A percentile compares a stretch with the other conserved stretches of the same genome.
phyloP scores from a whole-genome alignment of 208 protist genomes.

The Sergeia podlipaevii region DNA sequence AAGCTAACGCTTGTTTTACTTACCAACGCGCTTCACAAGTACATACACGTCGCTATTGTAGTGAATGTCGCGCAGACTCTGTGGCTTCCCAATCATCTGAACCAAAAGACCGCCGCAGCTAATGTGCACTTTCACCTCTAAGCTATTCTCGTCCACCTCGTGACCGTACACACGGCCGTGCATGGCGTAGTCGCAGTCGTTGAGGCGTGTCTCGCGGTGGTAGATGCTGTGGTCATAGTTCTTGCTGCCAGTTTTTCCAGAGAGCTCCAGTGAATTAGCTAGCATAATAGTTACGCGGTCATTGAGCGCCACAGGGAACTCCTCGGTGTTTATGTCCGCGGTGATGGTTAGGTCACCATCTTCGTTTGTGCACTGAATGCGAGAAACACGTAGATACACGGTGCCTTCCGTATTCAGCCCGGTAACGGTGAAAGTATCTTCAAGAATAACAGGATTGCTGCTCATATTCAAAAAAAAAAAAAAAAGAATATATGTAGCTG shows the following conservation, averaged over 20 bases:
- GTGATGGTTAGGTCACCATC: constrained; percentile 68
- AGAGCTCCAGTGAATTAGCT: constrained; percentile 90
- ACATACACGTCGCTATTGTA: constrained; percentile 91
- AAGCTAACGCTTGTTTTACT: constrained; percentile 32
- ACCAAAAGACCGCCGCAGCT: constrained; percentile 97
- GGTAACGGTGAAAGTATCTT: constrained; percentile 88
- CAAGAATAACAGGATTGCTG: constrained; percentile 76
- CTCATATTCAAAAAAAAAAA: constrained; percentile 50
- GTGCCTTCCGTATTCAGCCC: constrained; percentile 70
- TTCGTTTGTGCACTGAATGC: constrained; percentile 80
- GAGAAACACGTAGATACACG: constrained; percentile 85
- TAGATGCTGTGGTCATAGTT: constrained; percentile 90
- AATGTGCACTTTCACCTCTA: constrained; percentile 91
- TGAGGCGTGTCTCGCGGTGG: constrained; percentile 85
- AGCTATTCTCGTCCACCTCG: constrained; percentile 83
- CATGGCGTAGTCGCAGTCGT: constrained; percentile 98
- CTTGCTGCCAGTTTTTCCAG: constrained; percentile 73
- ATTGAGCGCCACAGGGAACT: constrained; percentile 93
- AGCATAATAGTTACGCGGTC: constrained; percentile 94
- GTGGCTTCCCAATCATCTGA: constrained; percentile 89
- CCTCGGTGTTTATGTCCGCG: constrained; percentile 95
- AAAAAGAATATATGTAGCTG: too few relatives aligned
- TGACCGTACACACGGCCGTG: constrained; percentile 95
- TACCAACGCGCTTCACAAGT: constrained; percentile 75
- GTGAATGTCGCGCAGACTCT: constrained; percentile 84